Evolutionary conservation across 2,329 filamentous ascomycete species (phyloP).

Genomic region (Eutypa lata): DNA sequence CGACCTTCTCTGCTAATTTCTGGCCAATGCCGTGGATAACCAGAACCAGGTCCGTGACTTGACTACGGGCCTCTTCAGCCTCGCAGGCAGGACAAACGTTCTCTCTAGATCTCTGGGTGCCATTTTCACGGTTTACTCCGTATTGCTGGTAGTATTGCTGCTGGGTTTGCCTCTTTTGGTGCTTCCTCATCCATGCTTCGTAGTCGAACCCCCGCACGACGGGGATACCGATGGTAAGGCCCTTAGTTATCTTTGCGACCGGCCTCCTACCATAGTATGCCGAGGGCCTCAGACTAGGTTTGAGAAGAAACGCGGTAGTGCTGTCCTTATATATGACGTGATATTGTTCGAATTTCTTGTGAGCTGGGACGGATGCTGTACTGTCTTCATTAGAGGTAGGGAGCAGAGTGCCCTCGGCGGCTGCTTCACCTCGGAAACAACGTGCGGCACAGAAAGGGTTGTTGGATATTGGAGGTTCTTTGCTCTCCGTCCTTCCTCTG

Average conservation of each 20-base stretch:
- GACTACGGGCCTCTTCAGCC: slow-evolving; percentile 60
- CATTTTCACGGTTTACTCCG: slow-evolving; percentile 25
- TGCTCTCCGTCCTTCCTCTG: slow-evolving; percentile 29
- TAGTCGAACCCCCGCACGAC: slow-evolving; percentile 89
- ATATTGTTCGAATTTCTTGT: slow-evolving; percentile 65
- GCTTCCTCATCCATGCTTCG: slow-evolving; percentile 69
- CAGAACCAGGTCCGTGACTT: slow-evolving; percentile 82
- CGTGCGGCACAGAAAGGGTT: slow-evolving; percentile 58
- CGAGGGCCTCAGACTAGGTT: slow-evolving; percentile 81
- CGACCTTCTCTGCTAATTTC: slow-evolving; percentile 89
- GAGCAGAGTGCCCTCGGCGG: slow-evolving; percentile 45
- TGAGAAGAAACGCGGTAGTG: slow-evolving; percentile 76
- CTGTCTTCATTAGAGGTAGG: slow-evolving; percentile 33
- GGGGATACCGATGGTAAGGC: slow-evolving; percentile 75
- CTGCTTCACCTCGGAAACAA: slow-evolving; percentile 58
- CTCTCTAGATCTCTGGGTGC: slow-evolving; percentile 12
- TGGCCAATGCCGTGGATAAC: slow-evolving; percentile 96
- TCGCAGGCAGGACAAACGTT: slow-evolving; percentile 56
- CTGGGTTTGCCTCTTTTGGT: slow-evolving; percentile 44
- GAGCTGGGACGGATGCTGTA: slow-evolving; percentile 38
- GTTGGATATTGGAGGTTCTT: slow-evolving; percentile 43
- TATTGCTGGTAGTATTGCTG: slow-evolving; percentile 22
- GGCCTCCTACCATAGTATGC: slow-evolving; percentile 80
- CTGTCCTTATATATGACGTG: slow-evolving; percentile 85
- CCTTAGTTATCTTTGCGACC: slow-evolving; percentile 80